These are phyloP conservation scores for Kwoniella botswanensis DNA, from an alignment of 768 basidiomycete genomes.

Conservation along the genomic window DNA sequence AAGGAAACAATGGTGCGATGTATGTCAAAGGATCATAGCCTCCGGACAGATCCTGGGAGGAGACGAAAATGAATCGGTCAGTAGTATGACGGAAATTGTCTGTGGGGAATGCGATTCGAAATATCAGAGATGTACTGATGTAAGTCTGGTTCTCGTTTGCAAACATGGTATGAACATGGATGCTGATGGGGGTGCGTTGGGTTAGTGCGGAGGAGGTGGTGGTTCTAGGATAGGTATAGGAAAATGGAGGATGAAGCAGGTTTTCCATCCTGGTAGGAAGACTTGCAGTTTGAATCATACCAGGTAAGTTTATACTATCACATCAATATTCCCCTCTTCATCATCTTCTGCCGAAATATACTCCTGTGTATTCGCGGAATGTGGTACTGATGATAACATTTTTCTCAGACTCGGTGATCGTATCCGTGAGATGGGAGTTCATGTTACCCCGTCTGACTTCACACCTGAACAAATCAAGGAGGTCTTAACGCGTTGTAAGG, in stretches of 20 bases:
- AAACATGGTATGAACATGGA: too few relatives aligned
- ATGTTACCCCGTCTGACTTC: slow-evolving; percentile 51
- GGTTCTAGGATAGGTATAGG: slow-evolving; percentile 57
- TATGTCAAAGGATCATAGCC: slow-evolving; percentile 51
- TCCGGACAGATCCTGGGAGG: slow-evolving; percentile 36
- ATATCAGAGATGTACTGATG: slow-evolving; percentile 46
- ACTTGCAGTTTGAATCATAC: slow-evolving; percentile 56
- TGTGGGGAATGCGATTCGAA: slow-evolving; percentile 49
- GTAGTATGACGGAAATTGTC: slow-evolving; percentile 46
- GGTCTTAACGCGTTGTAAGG: slow-evolving; percentile 46
- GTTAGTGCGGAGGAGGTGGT: slow-evolving; percentile 56
- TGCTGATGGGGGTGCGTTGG: not conserved
- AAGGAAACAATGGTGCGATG: slow-evolving; percentile 50
- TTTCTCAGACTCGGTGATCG: slow-evolving; percentile 47
- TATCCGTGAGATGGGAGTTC: slow-evolving; percentile 49
- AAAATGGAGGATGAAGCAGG: slow-evolving; percentile 57
- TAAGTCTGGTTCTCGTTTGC: slow-evolving; percentile 1
- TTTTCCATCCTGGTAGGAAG: slow-evolving; percentile 56
- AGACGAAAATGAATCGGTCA: slow-evolving; percentile 24
- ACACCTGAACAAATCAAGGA: slow-evolving; percentile 50
- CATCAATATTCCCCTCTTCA: not conserved
- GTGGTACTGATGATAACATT: not conserved
- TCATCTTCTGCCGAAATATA: too few relatives aligned
- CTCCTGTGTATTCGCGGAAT: too few relatives aligned
- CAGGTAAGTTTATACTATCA: slow-evolving; percentile 32